Conservation (phyloP, 225 moss, liverwort and hornwort genomes). For the Marchantia polymorpha region DNA sequence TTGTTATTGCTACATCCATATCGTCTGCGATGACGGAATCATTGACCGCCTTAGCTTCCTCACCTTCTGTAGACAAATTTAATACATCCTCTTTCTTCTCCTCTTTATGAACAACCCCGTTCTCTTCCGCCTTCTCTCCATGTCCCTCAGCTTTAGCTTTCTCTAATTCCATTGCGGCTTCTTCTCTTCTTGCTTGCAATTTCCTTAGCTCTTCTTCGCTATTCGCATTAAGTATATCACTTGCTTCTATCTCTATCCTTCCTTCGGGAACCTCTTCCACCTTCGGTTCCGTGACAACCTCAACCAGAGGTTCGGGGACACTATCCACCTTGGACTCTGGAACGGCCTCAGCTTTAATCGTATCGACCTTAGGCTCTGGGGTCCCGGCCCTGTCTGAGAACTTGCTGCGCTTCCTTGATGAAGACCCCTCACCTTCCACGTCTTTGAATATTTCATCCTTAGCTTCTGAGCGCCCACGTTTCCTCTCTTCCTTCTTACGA, state of each 20-base stretch:
- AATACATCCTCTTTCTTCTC: constrained; percentile 19
- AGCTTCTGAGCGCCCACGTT: constrained; percentile 42
- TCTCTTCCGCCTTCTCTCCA: constrained; percentile 29
- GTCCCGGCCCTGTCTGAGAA: constrained; percentile 79
- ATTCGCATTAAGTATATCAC: constrained; percentile 42
- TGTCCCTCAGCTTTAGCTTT: constrained; percentile 22
- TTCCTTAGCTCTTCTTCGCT: constrained; percentile 40
- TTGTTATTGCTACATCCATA: constrained; percentile 51
- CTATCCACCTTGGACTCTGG: constrained; percentile 27
- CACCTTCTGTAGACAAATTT: constrained; percentile 3
- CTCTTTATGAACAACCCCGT: constrained; percentile 28
- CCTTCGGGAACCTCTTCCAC: constrained; percentile 28
- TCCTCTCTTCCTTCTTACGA: constrained; percentile 71
- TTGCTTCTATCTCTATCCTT: constrained; percentile 40
- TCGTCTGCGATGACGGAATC: constrained; percentile 42
- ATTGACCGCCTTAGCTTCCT: constrained; percentile 41
- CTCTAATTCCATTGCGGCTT: constrained; percentile 25
- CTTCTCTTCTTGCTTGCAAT: constrained; percentile 26
- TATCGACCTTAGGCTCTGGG: constrained; percentile 61
- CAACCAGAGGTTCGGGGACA: neutral
- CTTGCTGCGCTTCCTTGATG: constrained; percentile 90
- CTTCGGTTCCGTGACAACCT: constrained; percentile 4
- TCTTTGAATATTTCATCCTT: constrained; percentile 70
- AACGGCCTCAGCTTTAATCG: constrained; percentile 36
- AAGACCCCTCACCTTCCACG: constrained; percentile 72